Evolutionary conservation across 176 grass and related monocot genomes (phyloP), one percentile per base, ranked within the genome.

Genomic region (Coix lacrymajobi): DNA sequence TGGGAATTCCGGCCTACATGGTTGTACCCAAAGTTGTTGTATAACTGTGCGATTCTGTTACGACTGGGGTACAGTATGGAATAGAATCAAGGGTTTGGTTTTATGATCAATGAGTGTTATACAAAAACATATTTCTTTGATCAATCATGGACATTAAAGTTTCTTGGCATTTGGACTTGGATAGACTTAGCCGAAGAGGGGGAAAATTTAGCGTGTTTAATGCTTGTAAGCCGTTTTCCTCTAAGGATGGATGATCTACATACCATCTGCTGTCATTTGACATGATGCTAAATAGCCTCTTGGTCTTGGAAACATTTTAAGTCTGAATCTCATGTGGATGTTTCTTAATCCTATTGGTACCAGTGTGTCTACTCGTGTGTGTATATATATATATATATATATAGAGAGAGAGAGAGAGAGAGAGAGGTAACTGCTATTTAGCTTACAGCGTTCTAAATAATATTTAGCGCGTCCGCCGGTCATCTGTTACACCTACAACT

Each of bases 81-180:
- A 33, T 25, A 82, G 67, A 72, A 72, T n/a, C 63, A 34, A 11
- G 37, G 56, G 19, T 82, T 82, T 17, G 26, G 52, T 62, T 71
- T 43, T 82, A 73, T 82, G 68, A 26, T 62, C 39, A 43, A 62
- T 62, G 26, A 33, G 80, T 72, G 39, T 24, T 60, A 24, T 70
- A 70, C 33, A 22, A 60, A 81, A 81, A 57, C 14, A 39, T 67
- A 16, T 71, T 71, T 7, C 0, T 54, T 54, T 22, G 20, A 81
- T n/a, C 79, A 71, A 68, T 71, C 49, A 60, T 81, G 79, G 49
- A 32, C 14, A 71, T 31, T 31, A 71, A 57, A 29, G 17, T 71
- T 81, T 41, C 48, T 43, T 11, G 3, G 16, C 13, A 51, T 69
- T 54, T 56, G 10, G 79, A 61, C 52, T 57, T n/a, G 31, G 52